Evolutionary conservation across 2,329 filamentous ascomycete genomes (phyloP).

Genomic region (Cladosporium sp.): DNA sequence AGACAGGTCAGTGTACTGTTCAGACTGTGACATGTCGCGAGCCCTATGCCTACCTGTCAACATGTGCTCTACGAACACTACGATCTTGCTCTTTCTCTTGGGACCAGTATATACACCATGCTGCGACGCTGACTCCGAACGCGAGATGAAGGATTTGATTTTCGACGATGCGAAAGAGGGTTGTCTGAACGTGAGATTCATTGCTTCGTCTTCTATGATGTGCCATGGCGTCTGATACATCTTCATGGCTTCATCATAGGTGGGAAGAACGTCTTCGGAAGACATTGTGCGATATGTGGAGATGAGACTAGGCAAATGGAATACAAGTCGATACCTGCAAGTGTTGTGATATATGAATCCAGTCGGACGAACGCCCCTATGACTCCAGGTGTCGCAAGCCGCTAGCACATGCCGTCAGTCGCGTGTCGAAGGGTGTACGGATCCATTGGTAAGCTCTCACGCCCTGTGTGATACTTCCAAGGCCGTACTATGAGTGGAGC

Average conservation of each 20-base stretch:
- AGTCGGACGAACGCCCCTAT: neutral
- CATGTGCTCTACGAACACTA: neutral
- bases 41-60: neutral
- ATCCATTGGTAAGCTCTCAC: constrained; percentile 1
- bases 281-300: neutral
- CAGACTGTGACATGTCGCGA: neutral
- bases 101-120: neutral
- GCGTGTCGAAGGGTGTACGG: neutral
- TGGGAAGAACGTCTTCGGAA: constrained; percentile 11
- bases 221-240: neutral
- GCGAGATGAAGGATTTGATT: neutral
- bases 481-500: neutral
- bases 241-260: constrained; percentile 9
- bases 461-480: neutral
- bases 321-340: neutral
- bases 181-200: neutral
- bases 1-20: neutral
- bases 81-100: constrained; percentile 2
- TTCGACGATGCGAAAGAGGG: neutral
- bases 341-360: neutral
- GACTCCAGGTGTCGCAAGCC: neutral
- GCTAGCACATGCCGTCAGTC: neutral
- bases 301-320: neutral
- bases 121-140: neutral
- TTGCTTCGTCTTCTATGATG: neutral